phyloP scores from a whole-genome alignment of 139 green algal genomes.

The Micromonas commoda region DNA sequence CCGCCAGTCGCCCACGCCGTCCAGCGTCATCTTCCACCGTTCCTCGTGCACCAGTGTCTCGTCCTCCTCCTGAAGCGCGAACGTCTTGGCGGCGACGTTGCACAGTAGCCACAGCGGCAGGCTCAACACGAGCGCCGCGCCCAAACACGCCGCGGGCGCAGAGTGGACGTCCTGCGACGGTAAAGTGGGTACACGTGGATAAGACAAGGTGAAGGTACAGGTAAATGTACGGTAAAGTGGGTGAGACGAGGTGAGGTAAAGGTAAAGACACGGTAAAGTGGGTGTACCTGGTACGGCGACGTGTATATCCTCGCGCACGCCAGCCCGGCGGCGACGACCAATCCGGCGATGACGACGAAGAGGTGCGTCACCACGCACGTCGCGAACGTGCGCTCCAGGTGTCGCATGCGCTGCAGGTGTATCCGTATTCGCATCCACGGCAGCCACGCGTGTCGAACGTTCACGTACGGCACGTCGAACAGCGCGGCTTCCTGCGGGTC shows the following conservation, averaged over 20 bases:
- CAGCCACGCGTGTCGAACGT: background rate
- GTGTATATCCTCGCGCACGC: too few species aligned
- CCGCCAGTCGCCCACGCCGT: background rate
- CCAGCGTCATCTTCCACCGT: background rate
- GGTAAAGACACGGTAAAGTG: too few species aligned
- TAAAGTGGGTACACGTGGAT: too few species aligned
- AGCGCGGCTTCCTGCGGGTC: background rate
- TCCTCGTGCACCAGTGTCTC: background rate
- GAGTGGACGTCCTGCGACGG: background rate
- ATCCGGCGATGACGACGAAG: background rate
- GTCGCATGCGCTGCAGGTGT: background rate
- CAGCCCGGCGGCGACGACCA: background rate
- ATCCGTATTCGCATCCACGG: constrained; percentile 10
- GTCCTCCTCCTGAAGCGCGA: background rate
- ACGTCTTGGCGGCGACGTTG: background rate
- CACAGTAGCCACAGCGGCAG: background rate
- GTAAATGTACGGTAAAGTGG: too few species aligned
- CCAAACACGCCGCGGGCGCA: background rate
- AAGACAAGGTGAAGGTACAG: too few species aligned
- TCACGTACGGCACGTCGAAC: constrained; percentile 6
- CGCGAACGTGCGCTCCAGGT: background rate
- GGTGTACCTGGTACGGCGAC: too few species aligned
- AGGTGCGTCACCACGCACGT: background rate
- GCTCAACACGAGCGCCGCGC: background rate
- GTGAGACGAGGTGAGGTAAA: too few species aligned